Evolutionary conservation across 1,139 yeast species (phyloP), one percentile per base, ranked within the genome.

Genomic region (Kluyveromyces sp.): DNA sequence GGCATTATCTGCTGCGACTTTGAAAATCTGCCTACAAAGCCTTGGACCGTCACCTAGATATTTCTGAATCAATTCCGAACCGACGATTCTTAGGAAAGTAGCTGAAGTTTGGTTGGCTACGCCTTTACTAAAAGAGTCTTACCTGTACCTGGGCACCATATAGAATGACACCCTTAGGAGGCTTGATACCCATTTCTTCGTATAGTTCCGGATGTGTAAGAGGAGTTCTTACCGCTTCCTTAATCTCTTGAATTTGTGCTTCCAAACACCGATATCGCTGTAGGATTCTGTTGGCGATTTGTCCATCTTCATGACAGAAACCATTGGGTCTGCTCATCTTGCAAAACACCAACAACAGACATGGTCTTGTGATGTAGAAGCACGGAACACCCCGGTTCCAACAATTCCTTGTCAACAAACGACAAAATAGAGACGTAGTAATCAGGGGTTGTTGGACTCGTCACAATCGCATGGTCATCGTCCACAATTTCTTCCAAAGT

Each of bases 101-200:
- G 98, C 98, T 53, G 95, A 83, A 0, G 98, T 92, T 62, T 90
- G 97, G 67, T 92, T 92, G 4, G 99, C 99, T 45, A 94, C 98
- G 0, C 99, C 68, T 92, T 94, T 25, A 97, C 98, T 58, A 94
- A 74, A 54, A 94, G 72, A 0, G 99, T 94, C 68, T 94, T 94
- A 63, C 99, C 99, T 0, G 98, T 94, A 67, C 99, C 99, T 33
- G 99, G 99, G 97, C 96, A 58, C 99, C 99, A 64, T 94, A 94
- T 51, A 94, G 75, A 58, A 94, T 90, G 47, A 94, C 98, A 69
- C 99, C 99, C 71, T 92, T 92, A 45, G 99, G 99, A 6, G 98
- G 98, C 62, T 90, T 89, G 64, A 94, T 92, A 57, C 99, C 99
- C 97, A 94, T 92, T 69, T 92, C 97, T 69, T 94, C 97, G 68